A percentile compares a stretch with the other conserved stretches of the same genome.
Evolutionary conservation across 179 eudicot species (phyloP).

Genomic region (Beta lomatogona): DNA sequence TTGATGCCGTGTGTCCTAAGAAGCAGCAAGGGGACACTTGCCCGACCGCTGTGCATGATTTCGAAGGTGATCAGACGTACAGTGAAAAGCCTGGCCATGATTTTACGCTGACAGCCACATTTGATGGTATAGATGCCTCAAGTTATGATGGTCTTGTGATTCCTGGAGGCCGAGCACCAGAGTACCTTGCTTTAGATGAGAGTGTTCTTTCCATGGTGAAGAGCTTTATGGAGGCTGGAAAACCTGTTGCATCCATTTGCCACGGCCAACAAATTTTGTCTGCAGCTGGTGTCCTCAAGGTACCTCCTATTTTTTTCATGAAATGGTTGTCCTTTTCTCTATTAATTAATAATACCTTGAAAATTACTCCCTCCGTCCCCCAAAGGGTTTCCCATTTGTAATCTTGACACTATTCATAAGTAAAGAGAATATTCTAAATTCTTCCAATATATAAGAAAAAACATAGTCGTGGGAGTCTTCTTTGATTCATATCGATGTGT

Average conservation of each 20-base stretch:
- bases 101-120: constrained; percentile 67
- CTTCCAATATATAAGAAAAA: too few species aligned
- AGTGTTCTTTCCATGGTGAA: constrained; percentile 67
- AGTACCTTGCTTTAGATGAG: constrained; percentile 81
- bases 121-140: constrained; percentile 58
- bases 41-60: constrained; percentile 89
- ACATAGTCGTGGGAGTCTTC: too few species aligned
- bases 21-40: constrained; percentile 76
- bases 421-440: too few species aligned
- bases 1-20: constrained; percentile 90
- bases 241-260: constrained; percentile 96
- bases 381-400: too few species aligned
- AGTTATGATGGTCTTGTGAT: constrained; percentile 92
- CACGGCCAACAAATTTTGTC: constrained; percentile 97
- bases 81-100: constrained; percentile 95
- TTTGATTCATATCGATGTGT: too few species aligned
- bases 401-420: too few species aligned
- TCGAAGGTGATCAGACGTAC: constrained; percentile 97
- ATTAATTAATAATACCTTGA: not conserved
- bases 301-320: constrained; percentile 11
- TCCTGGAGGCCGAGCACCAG: constrained; percentile 99
- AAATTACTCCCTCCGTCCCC: not conserved
- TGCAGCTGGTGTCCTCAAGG: constrained; percentile 98
- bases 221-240: constrained; percentile 70
- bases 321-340: not conserved